These are phyloP conservation scores for Abrus pulchellus DNA, from an alignment of 306 rosid genomes.

Conservation along the genomic window DNA sequence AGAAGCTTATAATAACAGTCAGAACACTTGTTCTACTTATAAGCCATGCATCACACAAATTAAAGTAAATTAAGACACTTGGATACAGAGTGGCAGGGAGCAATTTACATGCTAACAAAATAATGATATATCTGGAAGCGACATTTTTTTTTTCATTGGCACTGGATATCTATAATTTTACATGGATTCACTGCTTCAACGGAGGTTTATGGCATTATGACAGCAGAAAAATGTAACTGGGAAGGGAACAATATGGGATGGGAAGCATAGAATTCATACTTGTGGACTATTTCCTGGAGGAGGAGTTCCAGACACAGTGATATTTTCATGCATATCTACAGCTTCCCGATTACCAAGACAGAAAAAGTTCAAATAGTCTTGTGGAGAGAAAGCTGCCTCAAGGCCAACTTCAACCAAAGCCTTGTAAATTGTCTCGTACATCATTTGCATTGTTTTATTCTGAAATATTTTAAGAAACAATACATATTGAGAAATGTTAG, in stretches of 20 bases:
- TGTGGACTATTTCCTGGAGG: constrained; percentile 80
- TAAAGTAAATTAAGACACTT: neutral
- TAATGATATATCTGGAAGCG: constrained; percentile 4
- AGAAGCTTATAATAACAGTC: constrained; percentile 12
- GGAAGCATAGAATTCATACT: constrained; percentile 54
- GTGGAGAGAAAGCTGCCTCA: constrained; percentile 79
- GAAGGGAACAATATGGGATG: constrained; percentile 21
- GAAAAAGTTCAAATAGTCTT: constrained; percentile 94
- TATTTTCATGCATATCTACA: constrained; percentile 55
- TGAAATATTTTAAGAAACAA: constrained; percentile 44
- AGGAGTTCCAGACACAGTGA: constrained; percentile 60
- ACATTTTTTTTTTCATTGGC: neutral
- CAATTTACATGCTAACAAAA: neutral
- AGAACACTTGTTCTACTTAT: constrained; percentile 1
- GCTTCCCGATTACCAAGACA: constrained; percentile 97
- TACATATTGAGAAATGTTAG: neutral
- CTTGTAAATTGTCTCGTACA: constrained; percentile 91
- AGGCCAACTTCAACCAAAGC: constrained; percentile 91
- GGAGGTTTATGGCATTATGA: neutral
- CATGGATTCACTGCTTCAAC: constrained; percentile 14
- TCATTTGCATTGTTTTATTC: constrained; percentile 99
- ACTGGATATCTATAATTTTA: constrained; percentile 15
- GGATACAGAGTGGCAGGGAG: neutral
- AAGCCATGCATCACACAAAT: neutral
- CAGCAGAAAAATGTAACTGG: constrained; percentile 30